Evolutionary conservation across 106 monocot genomes (phyloP).

Genomic region (Apostasia ramifera): DNA sequence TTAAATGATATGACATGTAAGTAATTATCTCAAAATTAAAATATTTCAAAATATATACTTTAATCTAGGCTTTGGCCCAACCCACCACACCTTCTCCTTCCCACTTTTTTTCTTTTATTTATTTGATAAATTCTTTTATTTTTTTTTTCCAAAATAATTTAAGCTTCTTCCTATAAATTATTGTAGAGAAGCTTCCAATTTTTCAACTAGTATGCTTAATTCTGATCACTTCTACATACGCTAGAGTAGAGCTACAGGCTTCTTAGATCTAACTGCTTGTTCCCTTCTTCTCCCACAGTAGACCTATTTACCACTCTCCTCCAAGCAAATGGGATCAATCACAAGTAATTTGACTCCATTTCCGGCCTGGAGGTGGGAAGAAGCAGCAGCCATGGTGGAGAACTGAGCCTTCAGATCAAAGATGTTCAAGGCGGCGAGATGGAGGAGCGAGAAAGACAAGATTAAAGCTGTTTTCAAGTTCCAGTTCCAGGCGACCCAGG

Average conservation of each 20-base stretch:
- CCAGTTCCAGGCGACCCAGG: conserved; percentile 76
- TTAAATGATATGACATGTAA: too few species aligned
- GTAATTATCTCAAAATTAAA: too few species aligned
- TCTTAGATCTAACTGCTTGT: conserved; percentile 2
- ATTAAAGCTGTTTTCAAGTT: conserved; percentile 84
- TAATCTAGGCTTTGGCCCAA: too few species aligned
- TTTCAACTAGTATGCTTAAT: neutral
- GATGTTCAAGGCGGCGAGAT: conserved; percentile 81
- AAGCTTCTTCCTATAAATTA: neutral
- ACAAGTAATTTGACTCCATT: neutral
- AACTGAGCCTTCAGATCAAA: neutral
- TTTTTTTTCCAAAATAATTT: too few species aligned
- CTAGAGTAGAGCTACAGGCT: neutral
- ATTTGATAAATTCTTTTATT: too few species aligned
- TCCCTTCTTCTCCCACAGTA: neutral
- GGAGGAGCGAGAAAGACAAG: conserved; percentile 88
- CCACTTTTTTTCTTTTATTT: too few species aligned
- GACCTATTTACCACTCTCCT: neutral
- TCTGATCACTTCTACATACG: neutral
- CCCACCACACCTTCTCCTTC: too few species aligned
- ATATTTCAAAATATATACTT: too few species aligned
- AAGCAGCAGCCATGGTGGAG: too few species aligned
- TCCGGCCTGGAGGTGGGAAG: neutral
- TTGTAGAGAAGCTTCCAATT: conserved; percentile 1
- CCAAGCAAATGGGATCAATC: conserved; percentile 2